phyloP scores from a whole-genome alignment of 345 rosid genomes.

The Syzygium aqueum region DNA sequence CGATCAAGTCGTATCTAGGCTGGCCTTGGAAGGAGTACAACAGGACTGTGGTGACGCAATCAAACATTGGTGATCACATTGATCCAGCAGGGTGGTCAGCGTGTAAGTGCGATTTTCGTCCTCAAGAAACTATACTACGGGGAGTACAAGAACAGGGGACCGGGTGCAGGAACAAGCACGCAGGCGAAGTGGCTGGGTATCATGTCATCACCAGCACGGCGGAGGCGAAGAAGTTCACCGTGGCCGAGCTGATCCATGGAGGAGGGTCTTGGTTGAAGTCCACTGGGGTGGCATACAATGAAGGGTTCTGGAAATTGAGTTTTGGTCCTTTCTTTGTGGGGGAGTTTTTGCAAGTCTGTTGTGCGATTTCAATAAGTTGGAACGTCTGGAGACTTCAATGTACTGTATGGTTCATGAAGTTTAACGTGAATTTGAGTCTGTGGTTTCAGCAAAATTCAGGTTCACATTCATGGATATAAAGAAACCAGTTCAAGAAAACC shows the following conservation, averaged over 20 bases:
- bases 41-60: slow-evolving; percentile 49
- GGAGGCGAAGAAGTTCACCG: background rate
- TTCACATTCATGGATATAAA: background rate
- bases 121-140: background rate
- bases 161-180: slow-evolving; percentile 31
- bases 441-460: background rate
- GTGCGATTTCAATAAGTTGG: no score
- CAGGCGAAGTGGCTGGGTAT: slow-evolving; percentile 60
- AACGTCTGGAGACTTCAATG: background rate
- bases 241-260: background rate
- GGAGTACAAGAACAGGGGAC: background rate
- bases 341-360: background rate
- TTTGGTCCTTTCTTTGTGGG: background rate
- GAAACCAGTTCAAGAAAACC: background rate
- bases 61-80: background rate
- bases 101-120: background rate
- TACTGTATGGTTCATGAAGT: background rate
- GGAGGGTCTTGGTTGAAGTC: background rate
- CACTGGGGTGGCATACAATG: slow-evolving; percentile 8
- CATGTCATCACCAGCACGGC: background rate
- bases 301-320: slow-evolving; percentile 24
- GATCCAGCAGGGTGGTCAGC: background rate
- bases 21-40: slow-evolving; percentile 82
- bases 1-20: slow-evolving; percentile 48
- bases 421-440: background rate